Evolutionary conservation across 148 eudicot species (phyloP).

Genomic region (Arbutus unedo): DNA sequence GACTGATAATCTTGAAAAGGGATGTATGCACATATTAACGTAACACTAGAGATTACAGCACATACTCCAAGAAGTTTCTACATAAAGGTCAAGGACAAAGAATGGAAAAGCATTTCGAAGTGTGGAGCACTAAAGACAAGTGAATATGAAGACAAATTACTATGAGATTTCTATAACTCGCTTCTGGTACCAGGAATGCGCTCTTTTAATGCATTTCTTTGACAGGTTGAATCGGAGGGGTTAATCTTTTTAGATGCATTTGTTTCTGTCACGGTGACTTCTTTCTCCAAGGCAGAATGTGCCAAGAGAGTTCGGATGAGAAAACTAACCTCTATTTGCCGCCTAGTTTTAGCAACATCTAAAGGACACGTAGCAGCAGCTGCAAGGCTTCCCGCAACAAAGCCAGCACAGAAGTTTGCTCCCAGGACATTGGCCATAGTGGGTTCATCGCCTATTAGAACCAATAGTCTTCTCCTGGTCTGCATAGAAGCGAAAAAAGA

Average conservation of each 20-base stretch:
- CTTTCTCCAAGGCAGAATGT: background rate
- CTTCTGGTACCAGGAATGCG: background rate
- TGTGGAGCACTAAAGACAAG: background rate
- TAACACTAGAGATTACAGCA: background rate
- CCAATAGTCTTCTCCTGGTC: slow-evolving; percentile 57
- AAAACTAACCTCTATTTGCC: slow-evolving; percentile 78
- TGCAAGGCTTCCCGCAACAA: slow-evolving; percentile 84
- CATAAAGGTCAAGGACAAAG: background rate
- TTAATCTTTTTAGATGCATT: background rate
- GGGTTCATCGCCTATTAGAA: slow-evolving; percentile 44
- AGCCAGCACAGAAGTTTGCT: slow-evolving; percentile 88
- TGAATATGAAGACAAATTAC: background rate
- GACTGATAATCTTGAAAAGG: background rate
- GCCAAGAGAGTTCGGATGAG: background rate
- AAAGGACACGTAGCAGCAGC: slow-evolving; percentile 84
- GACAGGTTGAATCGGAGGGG: background rate
- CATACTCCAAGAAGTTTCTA: background rate
- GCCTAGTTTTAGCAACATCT: slow-evolving; percentile 90
- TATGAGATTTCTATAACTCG: background rate
- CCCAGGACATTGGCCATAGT: slow-evolving; percentile 49
- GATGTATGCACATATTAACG: background rate
- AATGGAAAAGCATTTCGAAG: background rate
- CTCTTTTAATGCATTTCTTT: background rate
- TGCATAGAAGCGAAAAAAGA: slow-evolving; percentile 26
- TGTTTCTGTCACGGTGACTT: background rate